phyloP scores from a whole-genome alignment of 139 green algal species.

The Chlamydomonas sphaeroides region DNA sequence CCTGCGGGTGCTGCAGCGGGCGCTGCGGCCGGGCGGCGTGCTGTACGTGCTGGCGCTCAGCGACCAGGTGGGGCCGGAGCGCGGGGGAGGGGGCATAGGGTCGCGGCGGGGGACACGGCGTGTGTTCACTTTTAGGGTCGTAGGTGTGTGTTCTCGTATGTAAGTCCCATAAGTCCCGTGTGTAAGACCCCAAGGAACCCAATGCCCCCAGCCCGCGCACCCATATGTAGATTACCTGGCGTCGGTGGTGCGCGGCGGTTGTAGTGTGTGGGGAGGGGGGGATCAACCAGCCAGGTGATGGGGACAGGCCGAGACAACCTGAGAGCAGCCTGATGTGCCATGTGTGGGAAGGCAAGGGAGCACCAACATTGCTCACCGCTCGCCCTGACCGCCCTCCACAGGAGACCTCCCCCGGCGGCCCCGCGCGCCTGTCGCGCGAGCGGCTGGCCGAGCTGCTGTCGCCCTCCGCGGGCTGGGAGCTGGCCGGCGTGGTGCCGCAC shows the following conservation, averaged over 20 bases:
- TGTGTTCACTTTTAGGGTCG: neutral
- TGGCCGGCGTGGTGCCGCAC: neutral
- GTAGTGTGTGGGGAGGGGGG: too few relatives aligned
- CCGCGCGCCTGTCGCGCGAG: neutral
- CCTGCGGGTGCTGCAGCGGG: neutral
- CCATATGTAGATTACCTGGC: neutral
- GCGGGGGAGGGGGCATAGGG: too few relatives aligned
- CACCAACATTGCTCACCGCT: neutral
- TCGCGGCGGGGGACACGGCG: too few relatives aligned
- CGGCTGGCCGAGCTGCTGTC: neutral
- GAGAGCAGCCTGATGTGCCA: neutral
- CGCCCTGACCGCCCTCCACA: neutral
- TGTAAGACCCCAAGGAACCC: too few relatives aligned
- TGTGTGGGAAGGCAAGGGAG: neutral
- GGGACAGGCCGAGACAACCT: too few relatives aligned
- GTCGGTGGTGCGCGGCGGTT: too few relatives aligned
- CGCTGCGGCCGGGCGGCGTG: neutral
- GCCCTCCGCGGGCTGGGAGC: neutral
- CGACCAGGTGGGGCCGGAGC: neutral
- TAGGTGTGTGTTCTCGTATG: too few relatives aligned
- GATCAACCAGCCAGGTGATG: too few relatives aligned
- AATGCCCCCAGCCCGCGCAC: too few relatives aligned
- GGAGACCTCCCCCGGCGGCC: constrained; percentile 6
- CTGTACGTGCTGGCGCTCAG: neutral
- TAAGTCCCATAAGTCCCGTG: too few relatives aligned